These are phyloP conservation scores for Neofusicoccum laricinum DNA, from an alignment of 2,329 filamentous ascomycete species.

Conservation along the genomic window DNA sequence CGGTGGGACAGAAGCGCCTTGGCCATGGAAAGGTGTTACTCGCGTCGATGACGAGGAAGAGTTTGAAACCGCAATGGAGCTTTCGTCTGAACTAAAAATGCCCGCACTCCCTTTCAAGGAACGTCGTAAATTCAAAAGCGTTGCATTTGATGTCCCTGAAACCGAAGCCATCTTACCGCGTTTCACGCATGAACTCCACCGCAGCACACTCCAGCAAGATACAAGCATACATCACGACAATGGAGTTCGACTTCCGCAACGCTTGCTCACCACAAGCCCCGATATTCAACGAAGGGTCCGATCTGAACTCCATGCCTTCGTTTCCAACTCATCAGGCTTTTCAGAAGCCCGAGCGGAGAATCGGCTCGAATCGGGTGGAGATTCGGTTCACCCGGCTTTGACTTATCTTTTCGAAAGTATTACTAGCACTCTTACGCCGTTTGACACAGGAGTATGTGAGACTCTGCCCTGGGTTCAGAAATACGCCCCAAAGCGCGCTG, in stretches of 20 bases:
- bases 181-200: background rate
- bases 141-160: conserved; percentile 26
- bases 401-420: conserved; percentile 59
- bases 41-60: conserved; percentile 58
- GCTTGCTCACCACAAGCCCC: conserved; percentile 34
- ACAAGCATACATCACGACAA: background rate
- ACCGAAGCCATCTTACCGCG: conserved; percentile 26
- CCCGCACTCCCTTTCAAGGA: background rate
- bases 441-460: conserved; percentile 77
- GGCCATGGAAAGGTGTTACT: conserved; percentile 64
- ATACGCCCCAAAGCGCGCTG: conserved; percentile 69
- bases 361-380: background rate
- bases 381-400: conserved; percentile 56
- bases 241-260: conserved; percentile 23
- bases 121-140: conserved; percentile 41
- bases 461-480: conserved; percentile 74
- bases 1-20: conserved; percentile 67
- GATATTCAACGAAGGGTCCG: conserved; percentile 41
- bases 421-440: conserved; percentile 65
- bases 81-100: background rate
- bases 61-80: background rate
- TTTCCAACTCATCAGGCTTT: background rate
- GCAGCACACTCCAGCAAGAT: background rate
- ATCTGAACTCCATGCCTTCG: conserved; percentile 16
- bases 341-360: background rate